Evolutionary conservation across 345 rosid species (phyloP), one percentile per base, ranked within the genome.

Genomic region (Gossypium australe): DNA sequence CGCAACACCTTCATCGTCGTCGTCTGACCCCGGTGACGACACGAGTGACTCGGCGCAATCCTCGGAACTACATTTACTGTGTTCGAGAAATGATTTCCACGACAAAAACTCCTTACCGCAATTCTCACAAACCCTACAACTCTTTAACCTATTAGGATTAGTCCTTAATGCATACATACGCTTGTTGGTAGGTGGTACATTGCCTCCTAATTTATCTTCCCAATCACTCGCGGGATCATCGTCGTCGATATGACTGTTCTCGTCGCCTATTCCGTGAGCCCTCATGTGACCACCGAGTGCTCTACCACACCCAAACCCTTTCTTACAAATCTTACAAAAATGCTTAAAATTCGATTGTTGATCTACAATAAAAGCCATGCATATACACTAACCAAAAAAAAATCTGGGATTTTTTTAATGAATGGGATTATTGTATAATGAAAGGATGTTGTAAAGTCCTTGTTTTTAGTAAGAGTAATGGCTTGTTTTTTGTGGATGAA

Each of bases 201-300:
- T 78, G 47, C 38, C 63, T 29, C 74, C 87, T 38, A 81, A 82
- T 7, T 82, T 83, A 34, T 82, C 78, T 64, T 89, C 92, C 92
- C 92, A 89, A 72, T 86, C 90, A 75, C 89, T 87, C 0, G 75
- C 86, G 0, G 78, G 86, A 61, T 88, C 92, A 7, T 89, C 89
- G 1, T 89, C 92, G 9, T 88, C 90, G 18, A 80, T 41, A 20
- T 82, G 82, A 3, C 57, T 80, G 20, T 72, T 78, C 53, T 89
- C 91, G 43, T 85, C 87, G 2, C 93, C 89, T 9, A 89, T 86
- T n/a, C 96, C 96, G 20, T 90, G 96, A 0, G 96, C 89, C 80
- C 96, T 84, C 96, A 90, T 89, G 75, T 90, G 96, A 27, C 96
- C 96, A 0, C 96, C 96, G 1, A 90, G 74, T 5, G 91, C 93